Percentiles rank a stretch among this genome's conserved stretches.
phyloP scores from a whole-genome alignment of 768 basidiomycete species.

The Kwoniella heveanensis region DNA sequence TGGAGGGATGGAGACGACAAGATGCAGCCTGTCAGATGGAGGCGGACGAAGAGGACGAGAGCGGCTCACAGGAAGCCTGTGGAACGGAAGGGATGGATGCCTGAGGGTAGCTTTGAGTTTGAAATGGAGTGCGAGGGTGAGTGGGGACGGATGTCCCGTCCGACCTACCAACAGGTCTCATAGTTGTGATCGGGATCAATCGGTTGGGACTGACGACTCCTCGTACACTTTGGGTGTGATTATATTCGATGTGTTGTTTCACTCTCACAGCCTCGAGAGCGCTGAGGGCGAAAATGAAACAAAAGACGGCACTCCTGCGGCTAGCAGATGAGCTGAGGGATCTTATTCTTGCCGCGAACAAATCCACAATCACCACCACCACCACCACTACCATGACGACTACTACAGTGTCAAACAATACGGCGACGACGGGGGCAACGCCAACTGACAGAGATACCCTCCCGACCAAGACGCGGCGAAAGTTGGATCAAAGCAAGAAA shows the following conservation, averaged over 20 bases:
- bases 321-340: slow-evolving; percentile 31
- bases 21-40: slow-evolving; percentile 9
- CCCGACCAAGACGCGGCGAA: slow-evolving; percentile 19
- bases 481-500: slow-evolving; percentile 12
- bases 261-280: slow-evolving; percentile 26
- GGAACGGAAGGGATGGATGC: slow-evolving; percentile 47
- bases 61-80: slow-evolving; percentile 25
- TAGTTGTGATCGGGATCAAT: too few relatives aligned
- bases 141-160: slow-evolving; percentile 2
- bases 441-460: slow-evolving; percentile 7
- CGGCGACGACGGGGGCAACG: background rate
- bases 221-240: background rate
- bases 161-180: too few relatives aligned
- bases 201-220: background rate
- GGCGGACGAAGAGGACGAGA: slow-evolving; percentile 11
- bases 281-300: slow-evolving; percentile 17
- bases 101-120: slow-evolving; percentile 53
- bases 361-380: slow-evolving; percentile 11
- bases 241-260: background rate
- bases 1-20: slow-evolving; percentile 29
- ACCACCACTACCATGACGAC: slow-evolving; percentile 12
- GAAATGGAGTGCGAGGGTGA: slow-evolving; percentile 39
- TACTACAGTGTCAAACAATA: background rate
- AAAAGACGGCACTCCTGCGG: slow-evolving; percentile 31
- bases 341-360: slow-evolving; percentile 32